phyloP scores from a whole-genome alignment of 805 yeast genomes.

The Blastobotrys parvus region DNA sequence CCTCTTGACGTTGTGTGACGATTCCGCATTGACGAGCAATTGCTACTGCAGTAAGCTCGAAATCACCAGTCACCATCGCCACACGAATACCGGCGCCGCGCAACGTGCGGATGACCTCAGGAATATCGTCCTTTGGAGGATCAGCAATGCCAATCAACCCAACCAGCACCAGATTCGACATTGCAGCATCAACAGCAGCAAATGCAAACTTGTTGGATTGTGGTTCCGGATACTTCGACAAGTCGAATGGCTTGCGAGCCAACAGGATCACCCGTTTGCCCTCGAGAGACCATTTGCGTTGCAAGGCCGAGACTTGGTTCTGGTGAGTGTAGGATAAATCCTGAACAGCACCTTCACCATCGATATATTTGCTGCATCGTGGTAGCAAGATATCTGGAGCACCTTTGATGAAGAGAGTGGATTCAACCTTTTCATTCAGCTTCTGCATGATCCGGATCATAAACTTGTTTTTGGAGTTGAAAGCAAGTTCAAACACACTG shows the following conservation, averaged over 20 bases:
- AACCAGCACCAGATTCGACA: conserved; percentile 32
- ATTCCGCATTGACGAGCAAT: conserved; percentile 50
- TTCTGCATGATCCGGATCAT: conserved; percentile 9
- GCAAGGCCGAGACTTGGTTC: background rate
- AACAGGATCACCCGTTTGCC: conserved; percentile 7
- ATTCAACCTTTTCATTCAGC: background rate
- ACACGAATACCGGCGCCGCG: conserved; percentile 42
- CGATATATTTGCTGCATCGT: conserved; percentile 34
- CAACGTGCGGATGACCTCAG: conserved; percentile 34
- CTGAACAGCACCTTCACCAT: conserved; percentile 18
- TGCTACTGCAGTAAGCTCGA: conserved; percentile 34
- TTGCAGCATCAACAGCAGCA: conserved; percentile 19
- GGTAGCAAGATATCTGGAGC: conserved; percentile 45
- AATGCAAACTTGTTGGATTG: background rate
- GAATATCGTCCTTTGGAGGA: conserved; percentile 42
- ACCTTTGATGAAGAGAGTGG: conserved; percentile 41
- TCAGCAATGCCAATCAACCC: conserved; percentile 43
- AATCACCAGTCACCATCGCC: conserved; percentile 38
- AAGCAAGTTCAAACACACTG: conserved; percentile 17
- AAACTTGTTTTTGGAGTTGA: conserved; percentile 37
- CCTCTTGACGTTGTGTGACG: background rate
- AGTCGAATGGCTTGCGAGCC: background rate
- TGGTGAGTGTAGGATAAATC: background rate
- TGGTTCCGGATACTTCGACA: background rate
- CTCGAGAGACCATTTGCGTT: background rate